A percentile compares a stretch with the other conserved stretches of the same genome.
Evolutionary conservation across 768 basidiomycete species (phyloP).

Genomic region (Coprinopsis sp.): DNA sequence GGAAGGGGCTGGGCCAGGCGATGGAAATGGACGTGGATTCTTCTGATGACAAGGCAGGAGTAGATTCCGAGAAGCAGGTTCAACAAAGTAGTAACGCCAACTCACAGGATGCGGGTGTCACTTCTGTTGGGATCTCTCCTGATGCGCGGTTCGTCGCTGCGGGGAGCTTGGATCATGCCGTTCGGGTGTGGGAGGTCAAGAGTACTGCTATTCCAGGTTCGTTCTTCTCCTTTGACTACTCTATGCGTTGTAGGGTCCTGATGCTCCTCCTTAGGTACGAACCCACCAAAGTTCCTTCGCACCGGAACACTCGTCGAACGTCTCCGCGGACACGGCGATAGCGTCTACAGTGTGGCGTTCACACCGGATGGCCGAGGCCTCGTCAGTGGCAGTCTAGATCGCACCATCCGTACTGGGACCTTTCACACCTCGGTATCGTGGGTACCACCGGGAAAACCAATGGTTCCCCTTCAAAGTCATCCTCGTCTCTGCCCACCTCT

Average conservation of each 20-base stretch:
- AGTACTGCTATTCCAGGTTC: neutral
- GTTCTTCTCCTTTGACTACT: neutral
- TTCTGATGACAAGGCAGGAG: neutral
- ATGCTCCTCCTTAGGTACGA: neutral
- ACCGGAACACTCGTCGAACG: slow-evolving; percentile 62
- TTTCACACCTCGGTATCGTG: slow-evolving; percentile 69
- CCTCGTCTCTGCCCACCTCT: neutral
- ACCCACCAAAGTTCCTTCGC: slow-evolving; percentile 30
- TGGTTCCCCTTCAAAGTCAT: slow-evolving; percentile 24
- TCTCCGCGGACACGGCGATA: slow-evolving; percentile 70
- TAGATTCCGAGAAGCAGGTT: neutral
- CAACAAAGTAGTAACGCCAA: neutral
- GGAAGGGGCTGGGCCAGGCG: neutral
- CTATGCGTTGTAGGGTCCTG: neutral
- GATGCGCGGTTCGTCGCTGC: slow-evolving; percentile 62
- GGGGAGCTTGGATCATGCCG: slow-evolving; percentile 63
- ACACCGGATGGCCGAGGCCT: slow-evolving; percentile 87
- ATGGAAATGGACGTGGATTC: slow-evolving; percentile 2
- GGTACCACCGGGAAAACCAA: slow-evolving; percentile 46
- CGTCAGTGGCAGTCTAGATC: slow-evolving; percentile 84
- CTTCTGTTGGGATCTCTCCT: slow-evolving; percentile 69
- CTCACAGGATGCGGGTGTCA: slow-evolving; percentile 53
- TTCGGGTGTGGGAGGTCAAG: slow-evolving; percentile 66
- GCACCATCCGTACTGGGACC: slow-evolving; percentile 80
- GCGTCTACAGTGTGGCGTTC: slow-evolving; percentile 86